Percentiles rank a stretch among this genome's conserved stretches.
phyloP scores from a whole-genome alignment of 2,329 filamentous ascomycete species.

The Bipolaris oryzae region DNA sequence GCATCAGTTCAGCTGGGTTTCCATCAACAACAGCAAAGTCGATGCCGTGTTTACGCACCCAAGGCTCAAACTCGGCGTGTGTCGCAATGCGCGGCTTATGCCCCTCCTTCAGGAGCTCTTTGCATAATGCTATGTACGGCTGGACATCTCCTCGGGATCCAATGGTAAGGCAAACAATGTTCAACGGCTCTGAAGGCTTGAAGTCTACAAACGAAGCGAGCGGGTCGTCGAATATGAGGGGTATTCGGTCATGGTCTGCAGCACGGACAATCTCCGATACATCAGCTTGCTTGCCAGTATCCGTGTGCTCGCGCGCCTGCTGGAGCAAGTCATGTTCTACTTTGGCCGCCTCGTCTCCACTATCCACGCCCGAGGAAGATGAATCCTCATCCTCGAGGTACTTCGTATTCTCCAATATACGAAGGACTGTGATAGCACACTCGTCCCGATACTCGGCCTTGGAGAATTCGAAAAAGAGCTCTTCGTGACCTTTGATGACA shows the following conservation, averaged over 20 bases:
- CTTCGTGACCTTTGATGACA: constrained; percentile 92
- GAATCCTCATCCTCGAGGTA: constrained; percentile 73
- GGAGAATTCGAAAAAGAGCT: constrained; percentile 94
- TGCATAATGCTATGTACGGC: constrained; percentile 95
- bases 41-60: constrained; percentile 92
- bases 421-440: constrained; percentile 80
- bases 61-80: constrained; percentile 84
- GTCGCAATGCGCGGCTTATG: constrained; percentile 89
- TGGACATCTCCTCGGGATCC: constrained; percentile 96
- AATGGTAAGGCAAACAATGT: constrained; percentile 92
- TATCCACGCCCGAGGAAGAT: constrained; percentile 70
- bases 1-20: constrained; percentile 93
- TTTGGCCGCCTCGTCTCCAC: constrained; percentile 74
- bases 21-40: constrained; percentile 88
- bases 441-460: constrained; percentile 81
- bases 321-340: constrained; percentile 82
- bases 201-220: constrained; percentile 88
- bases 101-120: constrained; percentile 84
- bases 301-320: constrained; percentile 65
- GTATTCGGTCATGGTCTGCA: constrained; percentile 63
- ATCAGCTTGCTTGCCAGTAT: constrained; percentile 24
- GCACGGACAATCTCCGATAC: constrained; percentile 38
- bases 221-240: constrained; percentile 88
- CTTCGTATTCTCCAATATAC: constrained; percentile 73
- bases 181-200: constrained; percentile 79